Evolutionary conservation across 1,139 yeast species (phyloP).

Genomic region (Hemisphaericaspora xylofermentans): DNA sequence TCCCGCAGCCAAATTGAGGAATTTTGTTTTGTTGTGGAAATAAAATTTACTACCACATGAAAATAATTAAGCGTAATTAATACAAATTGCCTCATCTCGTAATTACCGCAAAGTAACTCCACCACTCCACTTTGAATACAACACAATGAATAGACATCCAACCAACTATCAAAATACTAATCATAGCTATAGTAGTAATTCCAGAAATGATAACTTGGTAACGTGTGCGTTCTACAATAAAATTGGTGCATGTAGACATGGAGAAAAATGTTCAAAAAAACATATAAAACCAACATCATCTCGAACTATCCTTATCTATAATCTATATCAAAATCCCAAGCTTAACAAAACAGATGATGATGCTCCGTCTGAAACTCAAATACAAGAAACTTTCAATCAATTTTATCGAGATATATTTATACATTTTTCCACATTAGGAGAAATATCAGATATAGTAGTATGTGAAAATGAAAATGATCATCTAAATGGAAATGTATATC

Average conservation of each 20-base stretch:
- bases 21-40: too few relatives aligned
- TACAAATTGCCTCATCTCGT: background rate
- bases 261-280: conserved; percentile 79
- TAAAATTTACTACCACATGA: too few relatives aligned
- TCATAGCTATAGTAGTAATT: background rate
- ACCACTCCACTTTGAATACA: background rate
- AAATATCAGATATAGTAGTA: conserved; percentile 63
- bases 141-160: background rate
- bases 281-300: conserved; percentile 74
- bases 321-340: conserved; percentile 68
- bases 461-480: conserved; percentile 84
- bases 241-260: conserved; percentile 94
- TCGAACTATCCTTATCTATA: conserved; percentile 63
- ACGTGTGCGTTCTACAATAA: conserved; percentile 63
- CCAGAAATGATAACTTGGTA: conserved; percentile 4
- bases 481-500: conserved; percentile 81
- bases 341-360: conserved; percentile 31
- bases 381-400: conserved; percentile 56
- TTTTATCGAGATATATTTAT: conserved; percentile 74
- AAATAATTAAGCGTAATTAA: too few relatives aligned
- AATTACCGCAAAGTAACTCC: background rate
- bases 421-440: conserved; percentile 66
- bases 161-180: background rate
- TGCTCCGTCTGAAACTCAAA: conserved; percentile 35
- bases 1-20: background rate